Conservation (phyloP, 345 rosid genomes). For the Salix caprea region DNA sequence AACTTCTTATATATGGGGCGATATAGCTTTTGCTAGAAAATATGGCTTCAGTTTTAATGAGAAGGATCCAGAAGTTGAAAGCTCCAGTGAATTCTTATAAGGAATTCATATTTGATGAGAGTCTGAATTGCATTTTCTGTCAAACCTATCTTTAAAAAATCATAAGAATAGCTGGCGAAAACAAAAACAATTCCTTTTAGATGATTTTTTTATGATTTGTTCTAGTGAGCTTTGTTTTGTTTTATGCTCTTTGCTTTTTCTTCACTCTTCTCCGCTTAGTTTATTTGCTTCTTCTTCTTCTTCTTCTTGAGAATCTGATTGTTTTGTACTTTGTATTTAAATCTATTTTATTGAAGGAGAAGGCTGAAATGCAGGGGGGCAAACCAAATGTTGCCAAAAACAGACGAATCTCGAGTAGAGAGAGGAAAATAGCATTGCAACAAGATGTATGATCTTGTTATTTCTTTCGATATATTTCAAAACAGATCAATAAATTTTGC, state of each 20-base stretch:
- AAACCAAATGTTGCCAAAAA: conserved; percentile 29
- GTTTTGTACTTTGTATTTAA: background rate
- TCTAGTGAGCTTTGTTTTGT: background rate
- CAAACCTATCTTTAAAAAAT: background rate
- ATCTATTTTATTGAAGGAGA: conserved; percentile 26
- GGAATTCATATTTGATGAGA: conserved; percentile 12
- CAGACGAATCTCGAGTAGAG: conserved; percentile 34
- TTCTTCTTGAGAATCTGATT: background rate
- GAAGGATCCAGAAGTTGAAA: conserved; percentile 25
- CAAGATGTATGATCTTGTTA: conserved; percentile 53
- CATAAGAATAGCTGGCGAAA: too few species aligned
- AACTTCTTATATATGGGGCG: background rate
- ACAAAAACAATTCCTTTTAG: too few species aligned
- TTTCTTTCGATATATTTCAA: background rate
- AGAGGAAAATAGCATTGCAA: conserved; percentile 57
- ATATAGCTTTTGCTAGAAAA: conserved; percentile 10
- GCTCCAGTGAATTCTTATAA: conserved; percentile 15
- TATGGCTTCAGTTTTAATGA: conserved; percentile 28
- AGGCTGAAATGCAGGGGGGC: conserved; percentile 42
- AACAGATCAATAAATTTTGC: background rate
- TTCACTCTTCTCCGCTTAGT: background rate
- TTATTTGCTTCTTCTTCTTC: background rate
- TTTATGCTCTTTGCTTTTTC: background rate
- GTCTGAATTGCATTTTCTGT: conserved; percentile 13
- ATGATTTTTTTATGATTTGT: background rate